Percentiles rank a stretch among this genome's conserved stretches.
These are phyloP conservation scores for Tetratostichococcus sp. DNA, from an alignment of 139 green algal genomes.

Conservation along the genomic window DNA sequence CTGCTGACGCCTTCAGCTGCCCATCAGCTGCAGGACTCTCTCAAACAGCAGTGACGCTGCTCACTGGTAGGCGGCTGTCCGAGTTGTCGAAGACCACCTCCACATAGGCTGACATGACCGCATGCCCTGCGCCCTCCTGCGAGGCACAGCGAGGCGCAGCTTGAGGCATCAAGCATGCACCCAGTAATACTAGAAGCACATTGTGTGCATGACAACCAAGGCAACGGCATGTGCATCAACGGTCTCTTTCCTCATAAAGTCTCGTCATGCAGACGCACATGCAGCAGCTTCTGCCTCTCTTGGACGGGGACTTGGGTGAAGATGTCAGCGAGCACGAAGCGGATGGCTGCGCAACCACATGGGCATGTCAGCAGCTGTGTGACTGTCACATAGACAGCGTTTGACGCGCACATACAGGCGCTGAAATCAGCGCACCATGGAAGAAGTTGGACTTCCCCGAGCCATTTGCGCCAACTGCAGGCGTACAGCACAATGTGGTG, in stretches of 20 bases:
- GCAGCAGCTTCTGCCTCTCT: constrained; percentile 88
- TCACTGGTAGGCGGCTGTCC: constrained; percentile 86
- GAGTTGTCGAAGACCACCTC: constrained; percentile 98
- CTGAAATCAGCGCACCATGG: constrained; percentile 67
- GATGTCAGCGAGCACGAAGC: constrained; percentile 94
- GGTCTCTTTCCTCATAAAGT: too few species aligned
- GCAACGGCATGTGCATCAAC: neutral
- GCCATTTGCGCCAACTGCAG: constrained; percentile 94
- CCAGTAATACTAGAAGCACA: neutral
- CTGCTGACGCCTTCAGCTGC: too few species aligned
- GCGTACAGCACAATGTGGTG: too few species aligned
- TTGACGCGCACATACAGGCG: neutral
- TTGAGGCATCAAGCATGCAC: neutral
- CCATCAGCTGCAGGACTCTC: constrained; percentile 3
- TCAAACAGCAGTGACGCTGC: constrained; percentile 12
- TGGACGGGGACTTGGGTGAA: constrained; percentile 67
- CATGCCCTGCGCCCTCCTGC: constrained; percentile 91
- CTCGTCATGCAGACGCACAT: constrained; percentile 61
- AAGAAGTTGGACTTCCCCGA: constrained; percentile 99
- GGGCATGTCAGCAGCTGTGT: too few species aligned
- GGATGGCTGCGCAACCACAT: constrained; percentile 79
- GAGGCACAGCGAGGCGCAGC: neutral
- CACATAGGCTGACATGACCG: constrained; percentile 84
- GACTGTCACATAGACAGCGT: too few species aligned
- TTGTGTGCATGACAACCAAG: too few species aligned